These are phyloP conservation scores for Pestalotiopsis fici DNA, from an alignment of 2,329 filamentous ascomycete species.

Conservation along the genomic window DNA sequence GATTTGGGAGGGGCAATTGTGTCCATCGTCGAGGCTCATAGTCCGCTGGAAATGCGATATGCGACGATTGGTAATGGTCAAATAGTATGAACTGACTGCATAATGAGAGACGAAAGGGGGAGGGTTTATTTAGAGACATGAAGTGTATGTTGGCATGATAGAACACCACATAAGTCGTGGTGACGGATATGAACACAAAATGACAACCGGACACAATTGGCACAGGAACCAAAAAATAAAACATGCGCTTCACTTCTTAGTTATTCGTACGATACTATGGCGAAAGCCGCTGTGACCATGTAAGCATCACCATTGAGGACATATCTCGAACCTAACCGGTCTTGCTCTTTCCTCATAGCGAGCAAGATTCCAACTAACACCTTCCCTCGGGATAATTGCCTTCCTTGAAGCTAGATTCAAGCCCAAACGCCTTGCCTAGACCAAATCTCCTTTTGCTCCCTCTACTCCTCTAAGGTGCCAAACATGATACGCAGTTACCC, in stretches of 20 bases:
- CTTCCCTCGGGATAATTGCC: too few species aligned
- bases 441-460: too few species aligned
- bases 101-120: not conserved
- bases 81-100: not conserved
- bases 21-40: not conserved
- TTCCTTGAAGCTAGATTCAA: too few species aligned
- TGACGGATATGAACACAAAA: not conserved
- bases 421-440: too few species aligned
- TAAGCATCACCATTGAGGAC: too few species aligned
- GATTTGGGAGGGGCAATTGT: not conserved
- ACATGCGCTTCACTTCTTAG: not conserved
- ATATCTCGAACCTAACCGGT: too few species aligned
- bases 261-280: too few species aligned
- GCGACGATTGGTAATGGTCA: not conserved
- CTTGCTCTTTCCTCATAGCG: too few species aligned
- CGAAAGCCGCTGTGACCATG: too few species aligned
- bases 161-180: not conserved
- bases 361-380: too few species aligned
- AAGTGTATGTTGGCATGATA: constrained; percentile 5
- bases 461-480: too few species aligned
- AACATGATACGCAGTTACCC: too few species aligned
- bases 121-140: not conserved
- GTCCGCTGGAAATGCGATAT: not conserved
- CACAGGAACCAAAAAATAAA: not conserved
- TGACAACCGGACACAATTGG: not conserved